Conservation (phyloP, 2,329 filamentous ascomycete species). For the Thermoascus crustaceus region DNA sequence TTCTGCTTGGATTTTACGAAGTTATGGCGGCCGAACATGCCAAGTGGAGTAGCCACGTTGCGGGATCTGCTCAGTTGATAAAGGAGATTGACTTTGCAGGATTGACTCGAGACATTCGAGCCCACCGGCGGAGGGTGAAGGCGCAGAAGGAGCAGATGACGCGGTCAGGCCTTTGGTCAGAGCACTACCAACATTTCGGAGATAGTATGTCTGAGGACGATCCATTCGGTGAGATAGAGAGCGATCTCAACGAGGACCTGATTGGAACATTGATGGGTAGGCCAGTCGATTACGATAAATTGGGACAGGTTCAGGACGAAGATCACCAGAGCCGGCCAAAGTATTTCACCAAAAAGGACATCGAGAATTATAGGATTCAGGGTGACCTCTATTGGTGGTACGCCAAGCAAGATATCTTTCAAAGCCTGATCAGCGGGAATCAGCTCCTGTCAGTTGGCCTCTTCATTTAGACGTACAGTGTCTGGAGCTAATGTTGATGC, state of each 20-base stretch:
- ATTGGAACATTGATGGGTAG: conserved; percentile 52
- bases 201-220: conserved; percentile 33
- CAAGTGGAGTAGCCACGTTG: conserved; percentile 90
- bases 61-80: conserved; percentile 74
- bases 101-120: conserved; percentile 63
- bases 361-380: conserved; percentile 71
- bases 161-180: conserved; percentile 13
- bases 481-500: conserved; percentile 9
- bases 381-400: conserved; percentile 95
- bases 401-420: conserved; percentile 85
- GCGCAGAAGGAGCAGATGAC: conserved; percentile 22
- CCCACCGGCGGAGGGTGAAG: conserved; percentile 47
- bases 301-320: conserved; percentile 41
- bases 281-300: conserved; percentile 50
- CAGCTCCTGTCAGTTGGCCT: conserved; percentile 62
- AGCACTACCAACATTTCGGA: conserved; percentile 19
- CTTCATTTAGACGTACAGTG: neutral
- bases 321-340: conserved; percentile 15
- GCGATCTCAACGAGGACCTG: conserved; percentile 48
- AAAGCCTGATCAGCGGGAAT: conserved; percentile 81
- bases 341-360: conserved; percentile 48
- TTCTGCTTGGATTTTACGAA: conserved; percentile 85
- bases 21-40: conserved; percentile 90
- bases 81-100: conserved; percentile 70
- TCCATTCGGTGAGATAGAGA: conserved; percentile 35